phyloP scores from a whole-genome alignment of 441 rosid species.

The Populus tomentosa region DNA sequence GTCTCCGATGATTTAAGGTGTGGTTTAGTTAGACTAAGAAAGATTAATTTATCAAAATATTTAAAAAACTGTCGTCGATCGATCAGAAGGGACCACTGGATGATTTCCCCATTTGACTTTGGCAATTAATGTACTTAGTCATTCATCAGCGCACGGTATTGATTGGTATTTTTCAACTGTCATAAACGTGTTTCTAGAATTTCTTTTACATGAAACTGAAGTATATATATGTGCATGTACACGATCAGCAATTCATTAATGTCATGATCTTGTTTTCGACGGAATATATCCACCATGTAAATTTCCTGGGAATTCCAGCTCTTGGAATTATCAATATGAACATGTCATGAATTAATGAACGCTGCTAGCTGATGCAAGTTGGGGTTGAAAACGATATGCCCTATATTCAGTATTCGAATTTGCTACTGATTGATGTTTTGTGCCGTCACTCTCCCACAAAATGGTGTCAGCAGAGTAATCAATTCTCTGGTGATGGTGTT shows the following conservation, averaged over 20 bases:
- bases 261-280: background rate
- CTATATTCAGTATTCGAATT: background rate
- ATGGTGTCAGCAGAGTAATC: background rate
- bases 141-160: no score
- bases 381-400: background rate
- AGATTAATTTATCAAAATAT: background rate
- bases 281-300: background rate
- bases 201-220: no score
- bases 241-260: background rate
- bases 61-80: background rate
- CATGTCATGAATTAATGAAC: background rate
- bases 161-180: no score
- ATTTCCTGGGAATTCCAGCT: slow-evolving; percentile 8
- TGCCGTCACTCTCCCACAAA: background rate
- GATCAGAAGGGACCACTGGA: background rate
- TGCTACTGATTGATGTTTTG: background rate
- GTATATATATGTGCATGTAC: no score
- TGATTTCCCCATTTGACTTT: background rate
- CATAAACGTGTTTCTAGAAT: no score
- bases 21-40: background rate
- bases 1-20: background rate
- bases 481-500: background rate
- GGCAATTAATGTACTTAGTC: no score
- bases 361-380: background rate
- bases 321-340: background rate